A percentile compares a stretch with the other conserved stretches of the same genome.
These are phyloP conservation scores for Eutypa lata DNA, from an alignment of 2,329 filamentous ascomycete genomes.

Conservation along the genomic window DNA sequence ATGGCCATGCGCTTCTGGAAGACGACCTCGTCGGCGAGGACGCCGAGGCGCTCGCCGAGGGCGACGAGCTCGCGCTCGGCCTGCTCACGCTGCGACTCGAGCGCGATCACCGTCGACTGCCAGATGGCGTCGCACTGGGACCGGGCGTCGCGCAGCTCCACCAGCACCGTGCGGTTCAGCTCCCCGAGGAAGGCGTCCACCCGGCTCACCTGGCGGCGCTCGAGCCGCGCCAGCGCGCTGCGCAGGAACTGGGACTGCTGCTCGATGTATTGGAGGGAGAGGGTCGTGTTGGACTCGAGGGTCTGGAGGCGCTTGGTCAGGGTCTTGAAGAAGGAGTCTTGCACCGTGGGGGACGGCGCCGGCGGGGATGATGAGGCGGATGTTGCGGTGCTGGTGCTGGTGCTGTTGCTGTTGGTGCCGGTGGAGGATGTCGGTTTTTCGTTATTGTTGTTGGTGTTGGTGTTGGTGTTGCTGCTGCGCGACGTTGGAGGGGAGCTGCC, in stretches of 20 bases:
- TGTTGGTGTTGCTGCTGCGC: slow-evolving; percentile 35
- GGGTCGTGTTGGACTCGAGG: slow-evolving; percentile 86
- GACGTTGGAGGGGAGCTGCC: slow-evolving; percentile 21
- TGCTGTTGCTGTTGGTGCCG: too few relatives aligned
- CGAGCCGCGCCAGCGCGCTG: slow-evolving; percentile 80
- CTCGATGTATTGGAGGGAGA: slow-evolving; percentile 94
- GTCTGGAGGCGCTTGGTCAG: slow-evolving; percentile 89
- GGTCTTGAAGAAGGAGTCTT: slow-evolving; percentile 97
- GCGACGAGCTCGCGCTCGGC: slow-evolving; percentile 81
- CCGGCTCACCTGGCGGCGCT: slow-evolving; percentile 83
- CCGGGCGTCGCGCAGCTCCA: slow-evolving; percentile 73
- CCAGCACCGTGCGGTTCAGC: slow-evolving; percentile 83
- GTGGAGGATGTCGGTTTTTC: too few relatives aligned
- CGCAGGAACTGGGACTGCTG: slow-evolving; percentile 89
- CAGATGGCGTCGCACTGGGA: slow-evolving; percentile 93
- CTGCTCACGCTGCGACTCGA: slow-evolving; percentile 84
- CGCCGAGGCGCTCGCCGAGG: slow-evolving; percentile 73
- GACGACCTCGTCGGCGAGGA: slow-evolving; percentile 89
- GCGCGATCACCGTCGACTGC: slow-evolving; percentile 89
- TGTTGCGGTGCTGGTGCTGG: slow-evolving; percentile 7
- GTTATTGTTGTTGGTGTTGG: slow-evolving; percentile 5
- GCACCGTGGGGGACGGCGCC: slow-evolving; percentile 72
- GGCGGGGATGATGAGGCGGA: slow-evolving; percentile 40
- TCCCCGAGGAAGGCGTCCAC: slow-evolving; percentile 77
- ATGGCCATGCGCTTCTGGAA: slow-evolving; percentile 91